Evolutionary conservation across 2,329 filamentous ascomycete species (phyloP).

Genomic region (Metarhizium guizhouense): DNA sequence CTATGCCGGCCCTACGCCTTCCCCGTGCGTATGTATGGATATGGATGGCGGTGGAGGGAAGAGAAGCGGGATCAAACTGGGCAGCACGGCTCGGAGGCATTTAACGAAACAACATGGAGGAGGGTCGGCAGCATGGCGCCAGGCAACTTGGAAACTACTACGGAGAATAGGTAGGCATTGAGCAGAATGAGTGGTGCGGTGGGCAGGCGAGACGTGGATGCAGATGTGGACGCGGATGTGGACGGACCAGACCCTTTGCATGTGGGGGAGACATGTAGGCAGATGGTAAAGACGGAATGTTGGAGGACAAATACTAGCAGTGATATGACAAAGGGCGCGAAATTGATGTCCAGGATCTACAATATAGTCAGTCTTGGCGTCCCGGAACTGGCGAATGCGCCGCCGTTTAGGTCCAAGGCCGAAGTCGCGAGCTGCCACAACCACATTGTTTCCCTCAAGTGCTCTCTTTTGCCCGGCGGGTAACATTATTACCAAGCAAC

Average conservation of each 20-base stretch:
- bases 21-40: background rate
- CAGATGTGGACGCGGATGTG: background rate
- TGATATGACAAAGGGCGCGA: too few relatives aligned
- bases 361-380: background rate
- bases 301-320: background rate
- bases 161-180: too few relatives aligned
- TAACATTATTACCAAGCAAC: background rate
- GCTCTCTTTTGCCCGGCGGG: background rate
- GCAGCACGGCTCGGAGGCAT: background rate
- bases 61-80: background rate
- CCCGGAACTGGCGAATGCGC: background rate
- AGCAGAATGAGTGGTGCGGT: too few relatives aligned
- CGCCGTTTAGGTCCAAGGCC: too few relatives aligned
- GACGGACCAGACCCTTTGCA: background rate
- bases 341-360: constrained; percentile 1
- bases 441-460: too few relatives aligned
- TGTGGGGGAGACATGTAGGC: too few relatives aligned
- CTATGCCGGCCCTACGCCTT: background rate
- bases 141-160: too few relatives aligned
- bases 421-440: too few relatives aligned
- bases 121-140: background rate
- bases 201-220: too few relatives aligned
- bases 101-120: background rate
- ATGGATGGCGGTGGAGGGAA: background rate
- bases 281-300: too few relatives aligned